Base-by-base conservation (phyloP, 495 filamentous ascomycete species). In the Sporormia fimetaria region DNA sequence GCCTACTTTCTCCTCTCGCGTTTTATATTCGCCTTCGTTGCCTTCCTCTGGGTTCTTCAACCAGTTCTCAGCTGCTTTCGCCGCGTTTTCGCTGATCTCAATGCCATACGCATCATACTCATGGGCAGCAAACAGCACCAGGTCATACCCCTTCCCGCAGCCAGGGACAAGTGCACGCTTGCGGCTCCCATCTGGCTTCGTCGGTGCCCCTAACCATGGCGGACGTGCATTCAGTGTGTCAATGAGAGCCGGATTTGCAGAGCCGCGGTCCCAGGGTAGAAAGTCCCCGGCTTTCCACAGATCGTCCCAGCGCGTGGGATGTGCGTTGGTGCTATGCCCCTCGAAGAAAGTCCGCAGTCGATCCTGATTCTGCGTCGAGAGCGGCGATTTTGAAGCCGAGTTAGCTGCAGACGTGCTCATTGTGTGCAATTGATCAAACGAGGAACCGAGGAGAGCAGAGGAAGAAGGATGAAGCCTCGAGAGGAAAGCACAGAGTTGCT, bases 81-180 rank as follows among this genome's bases (percentile, higher is more conserved):
- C 44, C 5, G 81, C 81, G 18, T 59, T 61, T 3, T 58, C 42
- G 21, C 77, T 79, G 33, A 70, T 68, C 44, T 88, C 84, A 6
- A 92, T 62, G 0, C 84, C 84, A 45, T 73, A 78, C 0, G 73
- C 74, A 57, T 87, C 76, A 57, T 78, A 87, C 0, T 81, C 83
- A 44, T 75, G 71, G 29, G 73, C 68, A 23, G 72, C 68, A n/a
- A 87, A 66, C 26, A 87, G 63, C 21, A 83, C 62, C 4, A 81
- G 76, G 60, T 87, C 81, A 53, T 84, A 74, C 2, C 82, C 84
- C 27, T 74, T 67, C 2, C 83, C 85, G 56, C 84, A 90, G 4
- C 85, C 84, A 2, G 63, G 64, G 3, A 67, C 62, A 5, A 67
- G 41, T 10, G 58, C 64, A 27, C 56, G 41, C 44, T 64, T 64